These are phyloP conservation scores for Schizochytrium sp. DNA, from an alignment of 108 stramenopile genomes.

Conservation along the genomic window DNA sequence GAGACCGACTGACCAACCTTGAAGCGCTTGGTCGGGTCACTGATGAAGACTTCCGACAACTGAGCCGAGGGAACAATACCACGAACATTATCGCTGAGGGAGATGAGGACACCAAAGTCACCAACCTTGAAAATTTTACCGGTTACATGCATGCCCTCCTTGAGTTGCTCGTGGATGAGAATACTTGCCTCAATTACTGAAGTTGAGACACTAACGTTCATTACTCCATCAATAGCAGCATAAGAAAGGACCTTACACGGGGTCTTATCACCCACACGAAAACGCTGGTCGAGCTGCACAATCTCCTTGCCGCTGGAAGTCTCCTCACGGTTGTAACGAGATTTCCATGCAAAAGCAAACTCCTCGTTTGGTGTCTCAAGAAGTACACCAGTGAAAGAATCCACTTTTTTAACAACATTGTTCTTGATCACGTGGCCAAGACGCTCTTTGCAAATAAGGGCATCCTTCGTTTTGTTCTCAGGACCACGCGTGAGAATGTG, in stretches of 20 bases:
- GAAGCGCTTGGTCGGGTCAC: conserved; percentile 47
- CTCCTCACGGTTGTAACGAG: neutral
- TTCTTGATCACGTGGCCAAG: neutral
- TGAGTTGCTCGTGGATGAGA: neutral
- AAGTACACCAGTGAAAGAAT: conserved; percentile 27
- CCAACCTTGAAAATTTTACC: conserved; percentile 48
- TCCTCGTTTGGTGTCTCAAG: neutral
- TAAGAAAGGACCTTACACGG: conserved; percentile 6
- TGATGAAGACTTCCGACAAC: conserved; percentile 22
- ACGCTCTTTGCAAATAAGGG: neutral
- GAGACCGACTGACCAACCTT: conserved; percentile 44
- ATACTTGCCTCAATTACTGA: neutral
- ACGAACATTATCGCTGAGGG: conserved; percentile 26
- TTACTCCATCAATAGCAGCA: conserved; percentile 6
- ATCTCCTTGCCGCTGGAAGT: no score
- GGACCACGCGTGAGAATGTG: neutral
- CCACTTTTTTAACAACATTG: neutral
- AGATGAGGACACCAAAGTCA: conserved; percentile 15
- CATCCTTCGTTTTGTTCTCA: neutral
- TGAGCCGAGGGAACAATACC: neutral
- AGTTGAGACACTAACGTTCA: conserved; percentile 13
- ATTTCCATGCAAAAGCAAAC: neutral
- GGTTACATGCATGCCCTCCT: neutral
- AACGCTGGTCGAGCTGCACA: conserved; percentile 53
- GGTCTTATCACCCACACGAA: conserved; percentile 20